Evolutionary conservation across 176 grass and related monocot species (phyloP).

Genomic region (Oryza punctata): DNA sequence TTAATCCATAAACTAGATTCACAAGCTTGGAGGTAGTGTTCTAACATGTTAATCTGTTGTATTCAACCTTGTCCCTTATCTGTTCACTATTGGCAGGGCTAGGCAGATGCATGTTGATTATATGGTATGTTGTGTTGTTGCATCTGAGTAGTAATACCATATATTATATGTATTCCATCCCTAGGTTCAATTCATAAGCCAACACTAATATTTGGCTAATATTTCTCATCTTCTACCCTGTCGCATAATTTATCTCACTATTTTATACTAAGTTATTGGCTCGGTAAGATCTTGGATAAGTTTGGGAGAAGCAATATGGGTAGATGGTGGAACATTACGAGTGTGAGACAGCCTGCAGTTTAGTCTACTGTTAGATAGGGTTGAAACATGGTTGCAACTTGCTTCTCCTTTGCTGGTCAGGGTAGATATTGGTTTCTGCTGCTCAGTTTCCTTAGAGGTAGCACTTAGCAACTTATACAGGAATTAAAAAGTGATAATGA

Average conservation of each 20-base stretch:
- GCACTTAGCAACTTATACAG: neutral
- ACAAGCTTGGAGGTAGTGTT: neutral
- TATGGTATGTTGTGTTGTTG: constrained; percentile 60
- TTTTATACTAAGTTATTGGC: constrained; percentile 13
- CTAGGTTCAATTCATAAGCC: neutral
- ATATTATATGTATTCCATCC: constrained; percentile 11
- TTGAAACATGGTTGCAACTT: constrained; percentile 21
- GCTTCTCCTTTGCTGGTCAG: constrained; percentile 8
- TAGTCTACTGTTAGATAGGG: neutral
- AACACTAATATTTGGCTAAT: constrained; percentile 3
- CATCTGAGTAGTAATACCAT: constrained; percentile 18
- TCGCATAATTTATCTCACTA: neutral
- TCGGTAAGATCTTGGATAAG: constrained; percentile 4
- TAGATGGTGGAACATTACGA: constrained; percentile 1
- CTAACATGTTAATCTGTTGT: neutral
- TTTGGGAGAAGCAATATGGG: neutral
- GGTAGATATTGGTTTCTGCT: constrained; percentile 19
- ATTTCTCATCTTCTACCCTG: neutral
- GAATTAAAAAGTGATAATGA: neutral
- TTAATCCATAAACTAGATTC: neutral
- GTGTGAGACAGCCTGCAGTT: neutral
- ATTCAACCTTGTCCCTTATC: neutral
- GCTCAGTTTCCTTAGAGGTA: neutral
- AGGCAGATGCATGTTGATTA: constrained; percentile 97
- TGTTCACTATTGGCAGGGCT: constrained; percentile 54